These are phyloP conservation scores for Russula virescens DNA, from an alignment of 768 basidiomycete species.

Conservation along the genomic window DNA sequence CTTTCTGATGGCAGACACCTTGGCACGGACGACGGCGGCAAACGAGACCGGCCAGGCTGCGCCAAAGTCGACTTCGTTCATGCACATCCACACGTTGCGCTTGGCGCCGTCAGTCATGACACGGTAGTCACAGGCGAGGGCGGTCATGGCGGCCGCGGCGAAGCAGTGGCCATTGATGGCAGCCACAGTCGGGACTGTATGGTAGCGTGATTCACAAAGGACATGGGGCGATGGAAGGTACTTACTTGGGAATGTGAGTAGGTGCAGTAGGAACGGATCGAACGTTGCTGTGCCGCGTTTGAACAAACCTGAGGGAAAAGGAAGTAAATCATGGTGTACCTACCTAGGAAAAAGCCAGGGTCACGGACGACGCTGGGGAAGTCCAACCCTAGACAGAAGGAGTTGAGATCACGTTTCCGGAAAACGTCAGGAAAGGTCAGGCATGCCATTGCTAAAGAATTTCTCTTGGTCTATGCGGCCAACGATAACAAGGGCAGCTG, in stretches of 20 bases:
- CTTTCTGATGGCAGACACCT: conserved; percentile 63
- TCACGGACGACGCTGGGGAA: conserved; percentile 47
- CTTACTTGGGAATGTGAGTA: conserved; percentile 73
- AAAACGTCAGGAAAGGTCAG: not conserved
- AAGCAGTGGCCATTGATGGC: conserved; percentile 84
- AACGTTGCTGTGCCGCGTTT: conserved; percentile 32
- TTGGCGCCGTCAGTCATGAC: conserved; percentile 79
- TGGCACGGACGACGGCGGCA: conserved; percentile 54
- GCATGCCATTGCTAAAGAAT: conserved; percentile 79
- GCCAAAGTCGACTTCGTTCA: conserved; percentile 90
- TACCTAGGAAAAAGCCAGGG: conserved; percentile 60
- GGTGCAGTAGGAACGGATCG: conserved; percentile 64
- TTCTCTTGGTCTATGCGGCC: conserved; percentile 74
- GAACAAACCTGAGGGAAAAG: not conserved
- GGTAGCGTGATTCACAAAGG: not conserved
- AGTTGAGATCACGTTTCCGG: not conserved
- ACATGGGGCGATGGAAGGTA: not conserved
- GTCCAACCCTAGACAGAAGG: conserved; percentile 49
- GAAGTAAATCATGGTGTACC: conserved; percentile 17
- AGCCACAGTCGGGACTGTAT: conserved; percentile 66
- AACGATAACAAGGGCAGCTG: conserved; percentile 71
- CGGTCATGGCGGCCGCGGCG: conserved; percentile 75
- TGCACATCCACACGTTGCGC: conserved; percentile 79
- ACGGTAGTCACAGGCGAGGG: conserved; percentile 81
- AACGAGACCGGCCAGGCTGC: conserved; percentile 75